Evolutionary conservation across 2,329 filamentous ascomycete genomes (phyloP), one percentile per base, ranked within the genome.

Genomic region (Colletotrichum sp.): DNA sequence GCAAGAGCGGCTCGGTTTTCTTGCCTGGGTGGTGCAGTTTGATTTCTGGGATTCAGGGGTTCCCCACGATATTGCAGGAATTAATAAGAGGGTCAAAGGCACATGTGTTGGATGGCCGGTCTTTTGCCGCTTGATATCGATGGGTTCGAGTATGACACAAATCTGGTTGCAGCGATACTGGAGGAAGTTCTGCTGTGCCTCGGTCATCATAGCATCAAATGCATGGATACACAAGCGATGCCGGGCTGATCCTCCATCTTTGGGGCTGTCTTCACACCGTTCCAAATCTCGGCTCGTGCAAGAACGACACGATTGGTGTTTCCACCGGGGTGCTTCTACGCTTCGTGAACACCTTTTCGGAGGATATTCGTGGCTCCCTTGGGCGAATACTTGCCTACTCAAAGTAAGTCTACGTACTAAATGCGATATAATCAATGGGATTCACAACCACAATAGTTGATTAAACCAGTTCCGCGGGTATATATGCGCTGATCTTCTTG

Each of bases 351-450:
- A 6, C 89, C 88, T 81, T 91, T 89, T 0, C 89, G 89, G 3
- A 91, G 79, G 24, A 91, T 84, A 71, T 87, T 89, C 78, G 91
- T 88, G 68, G 18, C 12, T 3, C 12, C 13, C 5, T 4, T 13
- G n/a, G 32, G 26, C n/a, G 18, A n/a, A 8, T 9, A 6, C 34
- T 12, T 28, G 36, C 69, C 78, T 91, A 90, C 43, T 85, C 82
- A 9, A 86, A 81, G 80, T 92, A 90, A 74, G 88, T 86, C 18
- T 86, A 82, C 90, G 91, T 91, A 77, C 88, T 90, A 1, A 89
- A 90, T 75, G 84, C 83, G 76, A 89, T 85, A 52, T 86, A 85
- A 61, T 87, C 86, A 24, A 87, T 81, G 1, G 89, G 88, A 82
- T 92, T 43, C 36, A 2, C 16, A 43, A 18, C 3, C 36, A 2